Percentiles rank a stretch among this genome's conserved stretches.
phyloP scores from a whole-genome alignment of 495 filamentous ascomycete species.

The Penicillium cataractarum region DNA sequence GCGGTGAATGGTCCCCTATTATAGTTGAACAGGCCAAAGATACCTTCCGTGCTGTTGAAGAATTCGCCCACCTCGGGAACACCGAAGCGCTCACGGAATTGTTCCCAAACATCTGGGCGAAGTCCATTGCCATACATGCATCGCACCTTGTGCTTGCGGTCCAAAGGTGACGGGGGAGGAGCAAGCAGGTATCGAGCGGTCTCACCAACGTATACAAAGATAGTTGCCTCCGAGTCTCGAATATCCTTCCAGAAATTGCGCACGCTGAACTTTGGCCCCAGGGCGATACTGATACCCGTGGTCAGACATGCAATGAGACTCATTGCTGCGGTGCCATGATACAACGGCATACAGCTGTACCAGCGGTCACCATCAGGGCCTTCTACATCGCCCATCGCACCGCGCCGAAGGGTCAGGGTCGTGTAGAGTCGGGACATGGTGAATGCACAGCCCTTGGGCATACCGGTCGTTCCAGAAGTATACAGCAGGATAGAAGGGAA shows the following conservation, averaged over 20 bases:
- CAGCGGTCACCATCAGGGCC: conserved; percentile 60
- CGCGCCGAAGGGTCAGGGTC: conserved; percentile 29
- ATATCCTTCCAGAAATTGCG: conserved; percentile 77
- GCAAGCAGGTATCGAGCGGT: conserved; percentile 76
- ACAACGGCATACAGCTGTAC: conserved; percentile 81
- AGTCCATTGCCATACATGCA: conserved; percentile 79
- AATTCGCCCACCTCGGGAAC: conserved; percentile 64
- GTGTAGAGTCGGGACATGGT: conserved; percentile 45
- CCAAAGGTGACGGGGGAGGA: conserved; percentile 62
- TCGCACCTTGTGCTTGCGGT: conserved; percentile 66
- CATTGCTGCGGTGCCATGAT: conserved; percentile 75
- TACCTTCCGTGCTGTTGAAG: conserved; percentile 68
- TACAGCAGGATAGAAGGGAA: conserved; percentile 67
- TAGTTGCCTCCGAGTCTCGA: conserved; percentile 66
- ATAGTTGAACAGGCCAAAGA: conserved; percentile 61
- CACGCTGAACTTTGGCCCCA: conserved; percentile 71
- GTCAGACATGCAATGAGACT: conserved; percentile 56
- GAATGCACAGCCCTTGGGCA: conserved; percentile 65
- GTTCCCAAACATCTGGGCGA: conserved; percentile 75
- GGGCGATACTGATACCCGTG: conserved; percentile 62
- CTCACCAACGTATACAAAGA: conserved; percentile 84
- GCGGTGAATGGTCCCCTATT: conserved; percentile 62
- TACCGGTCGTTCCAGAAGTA: conserved; percentile 70
- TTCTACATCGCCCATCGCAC: conserved; percentile 28
- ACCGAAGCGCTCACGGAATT: conserved; percentile 66